A percentile compares a stretch with the other conserved stretches of the same genome.
These are phyloP conservation scores for Stachybotrys echinatus DNA, from an alignment of 2,329 filamentous ascomycete genomes.

Conservation along the genomic window DNA sequence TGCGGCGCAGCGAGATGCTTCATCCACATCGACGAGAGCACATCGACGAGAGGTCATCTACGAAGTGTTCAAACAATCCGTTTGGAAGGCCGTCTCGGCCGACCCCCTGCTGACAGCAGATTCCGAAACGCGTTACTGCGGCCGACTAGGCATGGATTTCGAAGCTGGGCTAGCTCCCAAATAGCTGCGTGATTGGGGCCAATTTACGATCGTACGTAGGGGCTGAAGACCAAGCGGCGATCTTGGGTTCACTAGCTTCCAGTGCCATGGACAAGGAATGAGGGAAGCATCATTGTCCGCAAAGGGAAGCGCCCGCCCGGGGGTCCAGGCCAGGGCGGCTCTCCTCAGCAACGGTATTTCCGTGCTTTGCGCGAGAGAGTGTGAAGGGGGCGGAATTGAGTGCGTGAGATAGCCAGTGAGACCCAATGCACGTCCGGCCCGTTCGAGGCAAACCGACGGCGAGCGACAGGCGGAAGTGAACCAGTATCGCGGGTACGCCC, in stretches of 20 bases:
- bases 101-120: background rate
- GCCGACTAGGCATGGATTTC: background rate
- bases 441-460: background rate
- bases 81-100: background rate
- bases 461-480: background rate
- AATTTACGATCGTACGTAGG: background rate
- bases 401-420: background rate
- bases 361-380: background rate
- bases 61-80: too few species aligned
- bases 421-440: background rate
- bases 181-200: background rate
- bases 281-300: too few species aligned
- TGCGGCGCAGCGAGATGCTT: too few species aligned
- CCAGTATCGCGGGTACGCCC: background rate
- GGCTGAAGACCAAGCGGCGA: background rate
- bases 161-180: background rate
- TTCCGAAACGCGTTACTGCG: background rate
- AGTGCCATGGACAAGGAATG: too few species aligned
- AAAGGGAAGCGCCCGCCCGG: too few species aligned
- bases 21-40: too few species aligned
- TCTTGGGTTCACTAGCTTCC: background rate
- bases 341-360: too few species aligned
- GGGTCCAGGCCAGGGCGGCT: too few species aligned
- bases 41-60: too few species aligned
- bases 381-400: background rate